phyloP scores from a whole-genome alignment of 805 yeast species.

The Starmera caribaea region DNA sequence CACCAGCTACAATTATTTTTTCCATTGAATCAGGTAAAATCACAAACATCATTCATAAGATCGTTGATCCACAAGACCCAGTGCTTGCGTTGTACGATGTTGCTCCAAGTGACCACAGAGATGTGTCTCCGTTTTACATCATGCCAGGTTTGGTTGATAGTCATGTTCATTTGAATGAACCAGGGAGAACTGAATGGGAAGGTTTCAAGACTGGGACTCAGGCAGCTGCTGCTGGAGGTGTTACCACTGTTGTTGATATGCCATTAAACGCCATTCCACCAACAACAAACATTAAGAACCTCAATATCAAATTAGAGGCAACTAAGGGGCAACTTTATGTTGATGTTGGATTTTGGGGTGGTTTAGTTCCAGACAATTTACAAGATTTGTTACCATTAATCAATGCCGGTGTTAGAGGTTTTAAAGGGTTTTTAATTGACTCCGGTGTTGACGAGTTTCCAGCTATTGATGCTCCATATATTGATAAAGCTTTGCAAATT shows the following conservation, averaged over 20 bases:
- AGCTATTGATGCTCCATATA: constrained; percentile 56
- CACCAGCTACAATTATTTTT: constrained; percentile 58
- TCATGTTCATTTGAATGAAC: constrained; percentile 92
- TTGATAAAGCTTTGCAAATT: constrained; percentile 52
- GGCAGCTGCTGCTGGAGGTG: constrained; percentile 94
- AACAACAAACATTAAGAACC: constrained; percentile 74
- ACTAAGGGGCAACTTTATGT: constrained; percentile 82
- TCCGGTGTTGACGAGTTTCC: constrained; percentile 98
- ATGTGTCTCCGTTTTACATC: constrained; percentile 53
- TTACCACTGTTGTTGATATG: constrained; percentile 93
- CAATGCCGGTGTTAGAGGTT: constrained; percentile 84
- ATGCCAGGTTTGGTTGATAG: constrained; percentile 91
- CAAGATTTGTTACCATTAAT: constrained; percentile 65
- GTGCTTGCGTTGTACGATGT: constrained; percentile 34
- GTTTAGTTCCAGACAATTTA: constrained; percentile 73
- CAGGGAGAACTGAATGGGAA: constrained; percentile 98
- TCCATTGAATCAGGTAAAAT: constrained; percentile 51
- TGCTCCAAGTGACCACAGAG: constrained; percentile 29
- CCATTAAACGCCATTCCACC: constrained; percentile 95
- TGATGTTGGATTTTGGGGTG: constrained; percentile 96
- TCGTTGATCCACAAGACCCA: constrained; percentile 30
- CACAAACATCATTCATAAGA: constrained; percentile 34
- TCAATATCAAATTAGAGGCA: constrained; percentile 66
- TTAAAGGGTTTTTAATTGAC: constrained; percentile 86
- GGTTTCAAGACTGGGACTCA: constrained; percentile 95